phyloP scores from a whole-genome alignment of 805 yeast species.

The Pichia occidentalis region DNA sequence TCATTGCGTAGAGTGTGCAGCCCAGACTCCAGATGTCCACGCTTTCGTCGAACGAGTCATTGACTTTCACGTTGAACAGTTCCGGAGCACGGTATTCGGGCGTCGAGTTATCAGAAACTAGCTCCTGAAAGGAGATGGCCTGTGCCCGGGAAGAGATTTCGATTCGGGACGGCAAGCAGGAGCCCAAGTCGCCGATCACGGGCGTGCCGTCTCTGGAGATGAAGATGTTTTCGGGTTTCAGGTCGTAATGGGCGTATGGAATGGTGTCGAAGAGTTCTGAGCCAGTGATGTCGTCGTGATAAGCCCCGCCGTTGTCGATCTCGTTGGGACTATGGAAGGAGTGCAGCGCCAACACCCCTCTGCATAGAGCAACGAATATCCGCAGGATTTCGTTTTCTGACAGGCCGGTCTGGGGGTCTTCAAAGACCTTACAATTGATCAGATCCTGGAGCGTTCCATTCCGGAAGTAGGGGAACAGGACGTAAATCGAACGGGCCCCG shows the following conservation, averaged over 20 bases:
- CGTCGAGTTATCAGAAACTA: constrained; percentile 80
- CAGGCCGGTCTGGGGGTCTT: constrained; percentile 39
- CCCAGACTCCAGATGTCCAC: constrained; percentile 93
- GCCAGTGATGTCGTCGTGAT: constrained; percentile 10
- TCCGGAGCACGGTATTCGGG: constrained; percentile 90
- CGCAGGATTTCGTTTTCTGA: constrained; percentile 55
- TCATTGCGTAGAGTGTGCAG: constrained; percentile 67
- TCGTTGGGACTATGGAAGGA: constrained; percentile 38
- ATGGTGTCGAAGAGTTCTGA: constrained; percentile 51
- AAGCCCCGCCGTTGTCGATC: neutral
- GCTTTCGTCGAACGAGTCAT: constrained; percentile 58
- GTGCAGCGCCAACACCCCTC: constrained; percentile 76
- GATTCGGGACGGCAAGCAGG: constrained; percentile 59
- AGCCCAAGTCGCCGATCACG: constrained; percentile 79
- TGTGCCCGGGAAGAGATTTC: constrained; percentile 53
- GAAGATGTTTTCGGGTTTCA: constrained; percentile 89
- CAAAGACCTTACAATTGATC: constrained; percentile 58
- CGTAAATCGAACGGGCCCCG: constrained; percentile 73
- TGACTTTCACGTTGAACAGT: constrained; percentile 66
- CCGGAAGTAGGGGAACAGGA: constrained; percentile 72
- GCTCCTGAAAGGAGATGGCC: constrained; percentile 71
- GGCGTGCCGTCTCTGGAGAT: constrained; percentile 67
- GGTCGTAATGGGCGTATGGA: constrained; percentile 79
- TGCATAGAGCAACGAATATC: constrained; percentile 60
- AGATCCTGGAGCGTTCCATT: constrained; percentile 74